Evolutionary conservation across 1,284 basidiomycete species (phyloP).

Genomic region (Boletellus sp.): DNA sequence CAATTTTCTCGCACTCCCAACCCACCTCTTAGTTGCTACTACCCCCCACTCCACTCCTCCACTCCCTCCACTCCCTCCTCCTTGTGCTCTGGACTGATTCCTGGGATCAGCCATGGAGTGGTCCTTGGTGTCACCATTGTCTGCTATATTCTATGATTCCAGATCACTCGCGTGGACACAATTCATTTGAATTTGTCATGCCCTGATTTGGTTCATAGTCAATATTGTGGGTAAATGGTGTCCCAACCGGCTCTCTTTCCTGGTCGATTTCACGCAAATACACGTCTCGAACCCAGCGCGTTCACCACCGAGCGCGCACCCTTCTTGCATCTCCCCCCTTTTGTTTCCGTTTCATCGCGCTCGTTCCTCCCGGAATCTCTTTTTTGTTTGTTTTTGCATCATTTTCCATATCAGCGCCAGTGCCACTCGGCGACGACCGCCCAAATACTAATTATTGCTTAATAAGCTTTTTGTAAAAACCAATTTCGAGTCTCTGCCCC

Average conservation of each 20-base stretch:
- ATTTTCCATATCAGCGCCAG: too few species aligned
- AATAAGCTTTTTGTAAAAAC: slow-evolving; percentile 22
- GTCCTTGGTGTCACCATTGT: slow-evolving; percentile 30
- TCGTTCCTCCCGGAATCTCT: neutral
- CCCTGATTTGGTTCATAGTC: slow-evolving; percentile 34
- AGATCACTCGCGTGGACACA: slow-evolving; percentile 24
- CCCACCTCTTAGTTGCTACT: neutral
- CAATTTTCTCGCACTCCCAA: slow-evolving; percentile 20
- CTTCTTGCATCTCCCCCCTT: neutral
- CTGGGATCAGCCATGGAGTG: slow-evolving; percentile 11
- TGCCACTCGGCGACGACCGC: too few species aligned
- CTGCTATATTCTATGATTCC: slow-evolving; percentile 34
- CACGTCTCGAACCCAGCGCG: neutral
- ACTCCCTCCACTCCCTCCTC: neutral
- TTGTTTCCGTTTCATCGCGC: neutral
- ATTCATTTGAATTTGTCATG: slow-evolving; percentile 30
- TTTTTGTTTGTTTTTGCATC: too few species aligned
- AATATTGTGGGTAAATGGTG: slow-evolving; percentile 30
- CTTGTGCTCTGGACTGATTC: slow-evolving; percentile 4
- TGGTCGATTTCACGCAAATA: slow-evolving; percentile 8
- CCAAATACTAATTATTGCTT: too few species aligned
- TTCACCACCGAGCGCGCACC: neutral
- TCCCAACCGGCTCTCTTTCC: slow-evolving; percentile 14
- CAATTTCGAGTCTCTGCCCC: slow-evolving; percentile 4
- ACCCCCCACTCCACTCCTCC: neutral